These are phyloP conservation scores for Cantharellus anzutake DNA, from an alignment of 768 basidiomycete species.

Conservation along the genomic window DNA sequence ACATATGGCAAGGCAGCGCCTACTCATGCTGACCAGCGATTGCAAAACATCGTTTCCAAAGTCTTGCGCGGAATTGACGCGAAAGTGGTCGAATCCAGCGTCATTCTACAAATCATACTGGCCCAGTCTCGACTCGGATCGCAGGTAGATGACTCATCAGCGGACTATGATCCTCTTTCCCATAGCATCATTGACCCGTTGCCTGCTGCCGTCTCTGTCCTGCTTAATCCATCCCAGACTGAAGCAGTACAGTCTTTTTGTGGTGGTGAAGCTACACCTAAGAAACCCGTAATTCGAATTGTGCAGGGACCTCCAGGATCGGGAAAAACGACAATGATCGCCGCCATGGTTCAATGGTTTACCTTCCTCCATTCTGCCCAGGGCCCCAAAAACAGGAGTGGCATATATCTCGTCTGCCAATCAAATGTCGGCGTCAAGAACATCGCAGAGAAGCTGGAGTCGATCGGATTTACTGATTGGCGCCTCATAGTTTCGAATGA, in stretches of 20 bases:
- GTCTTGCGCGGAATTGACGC: no score
- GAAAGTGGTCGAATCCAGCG: no score
- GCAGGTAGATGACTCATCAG: no score
- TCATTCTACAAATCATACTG: no score
- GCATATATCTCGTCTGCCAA: constrained; percentile 56
- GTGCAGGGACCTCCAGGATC: not conserved
- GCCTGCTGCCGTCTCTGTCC: not conserved
- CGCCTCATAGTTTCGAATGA: constrained; percentile 51
- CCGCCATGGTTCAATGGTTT: not conserved
- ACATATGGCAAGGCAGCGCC: not conserved
- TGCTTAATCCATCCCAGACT: not conserved
- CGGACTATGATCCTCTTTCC: not conserved
- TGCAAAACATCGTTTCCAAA: no score
- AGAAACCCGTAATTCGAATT: not conserved
- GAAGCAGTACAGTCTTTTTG: not conserved
- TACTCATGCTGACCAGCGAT: not conserved
- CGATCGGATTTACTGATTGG: constrained; percentile 28
- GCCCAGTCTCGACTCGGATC: no score
- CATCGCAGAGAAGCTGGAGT: constrained; percentile 61
- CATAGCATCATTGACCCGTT: not conserved
- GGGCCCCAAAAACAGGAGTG: not conserved
- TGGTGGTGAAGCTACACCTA: not conserved
- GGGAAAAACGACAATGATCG: constrained; percentile 1
- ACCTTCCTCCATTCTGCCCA: not conserved
- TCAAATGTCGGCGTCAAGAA: constrained; percentile 82